Evolutionary conservation across 2,329 filamentous ascomycete species (phyloP), one percentile per base, ranked within the genome.

Genomic region (Phoma sp.): DNA sequence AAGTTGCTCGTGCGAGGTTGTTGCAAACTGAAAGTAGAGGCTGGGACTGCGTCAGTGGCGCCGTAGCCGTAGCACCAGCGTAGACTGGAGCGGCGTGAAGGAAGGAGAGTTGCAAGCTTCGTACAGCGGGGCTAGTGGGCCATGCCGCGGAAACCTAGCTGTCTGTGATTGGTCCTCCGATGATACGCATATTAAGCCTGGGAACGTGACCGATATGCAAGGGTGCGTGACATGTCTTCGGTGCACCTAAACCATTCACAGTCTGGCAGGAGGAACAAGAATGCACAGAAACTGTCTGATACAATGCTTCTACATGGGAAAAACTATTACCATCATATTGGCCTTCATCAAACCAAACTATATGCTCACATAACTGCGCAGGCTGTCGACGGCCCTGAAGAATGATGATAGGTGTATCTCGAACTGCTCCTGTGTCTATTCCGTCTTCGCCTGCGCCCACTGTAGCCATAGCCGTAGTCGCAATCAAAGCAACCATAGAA

Each of bases 401-500:
- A 60, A 36, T 61, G 61, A 18, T 55, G 55, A 48, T 68, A 66
- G 43, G 58, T 59, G 46, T 61, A 60, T 30, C 58, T 57, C 4
- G 45, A 49, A 11, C 53, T 57, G 42, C 60, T 68, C 55, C 41
- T 65, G 36, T 61, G 62, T 24, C 54, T 60, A 11, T 53, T 46
- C 39, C 48, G 57, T n/a, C 52, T 49, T 45, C 50, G 57, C 13
- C 54, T 52, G 32, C 61, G 44, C 13, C 38, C 40, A 11, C 30
- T 39, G 22, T 50, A 43, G n/a, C 38, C 46, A 35, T 55, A 32
- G 10, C 29, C 38, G 43, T 44, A 32, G 37, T 35, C 37, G 39
- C 53, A 52, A 30, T 22, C 41, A 27, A 32, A 27, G 47, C 42
- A 44, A 42, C 55, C 27, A 41, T 44, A 40, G 32, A 40, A 38